Base-by-base conservation (phyloP, 2,329 filamentous ascomycete genomes). In the Aspergillus calidoustus region DNA sequence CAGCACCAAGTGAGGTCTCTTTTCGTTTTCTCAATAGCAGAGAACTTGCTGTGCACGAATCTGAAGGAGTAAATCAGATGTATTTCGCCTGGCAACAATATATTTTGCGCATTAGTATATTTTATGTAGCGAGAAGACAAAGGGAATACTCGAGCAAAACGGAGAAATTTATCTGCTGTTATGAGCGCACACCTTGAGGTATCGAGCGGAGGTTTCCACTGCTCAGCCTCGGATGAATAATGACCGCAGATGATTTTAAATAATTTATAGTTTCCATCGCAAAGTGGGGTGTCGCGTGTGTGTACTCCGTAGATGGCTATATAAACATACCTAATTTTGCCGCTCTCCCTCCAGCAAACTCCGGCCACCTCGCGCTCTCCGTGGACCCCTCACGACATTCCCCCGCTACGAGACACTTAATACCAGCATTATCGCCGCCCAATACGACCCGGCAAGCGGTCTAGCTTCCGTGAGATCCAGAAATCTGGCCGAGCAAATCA, bases 401-500 rank as follows among this genome's bases (percentile, higher is more conserved):
- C 38, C 38, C 46, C 43, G 44, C 46, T 47, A 38, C 49, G 48
- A 59, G 49, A 54, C 61, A 17, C 17, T 30, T 31, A 57, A 50
- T 49, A 38, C 22, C 31, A 38, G 41, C 54, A 57, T 50, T 30
- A 28, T 31, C 31, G 17, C n/a, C 9, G 41, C 55, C 19, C 53
- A 53, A 43, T 41, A 47, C 54, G n/a, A 58, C 28, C 38, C 49
- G 22, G 15, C 23, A 46, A 47, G 54, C 23, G 44, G 52, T 58
- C 56, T 67, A 64, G 65, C 63, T 61, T 65, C 66, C 64, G 67
- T 65, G 66, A 67, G 66, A 68, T 67, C 68, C 64, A 73, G 67
- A 76, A 79, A 72, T 67, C 75, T 79, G 77, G 77, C 77, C 73
- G 71, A 72, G 71, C 72, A 75, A 71, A 71, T 69, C 43, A 69